phyloP scores from a whole-genome alignment of 306 rosid genomes.

The Prunus davidiana region DNA sequence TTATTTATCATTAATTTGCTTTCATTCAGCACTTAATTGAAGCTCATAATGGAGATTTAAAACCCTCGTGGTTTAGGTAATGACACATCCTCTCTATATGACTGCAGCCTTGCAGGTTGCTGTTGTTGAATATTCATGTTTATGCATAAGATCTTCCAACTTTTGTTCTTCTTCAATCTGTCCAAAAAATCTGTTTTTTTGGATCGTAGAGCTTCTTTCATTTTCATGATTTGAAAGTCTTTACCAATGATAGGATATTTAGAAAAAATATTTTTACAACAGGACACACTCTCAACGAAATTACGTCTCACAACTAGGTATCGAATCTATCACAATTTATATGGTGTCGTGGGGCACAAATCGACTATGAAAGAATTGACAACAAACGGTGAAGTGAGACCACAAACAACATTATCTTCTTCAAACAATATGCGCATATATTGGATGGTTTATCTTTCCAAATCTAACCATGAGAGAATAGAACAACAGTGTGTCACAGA shows the following conservation, averaged over 20 bases:
- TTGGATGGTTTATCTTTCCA: background rate
- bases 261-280: too few relatives aligned
- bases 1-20: background rate
- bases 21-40: background rate
- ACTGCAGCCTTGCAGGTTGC: too few relatives aligned
- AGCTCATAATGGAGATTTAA: background rate
- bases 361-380: too few relatives aligned
- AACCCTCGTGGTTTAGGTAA: too few relatives aligned
- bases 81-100: too few relatives aligned
- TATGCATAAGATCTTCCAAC: background rate
- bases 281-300: too few relatives aligned
- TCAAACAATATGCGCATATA: background rate
- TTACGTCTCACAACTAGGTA: too few relatives aligned
- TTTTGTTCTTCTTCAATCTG: background rate
- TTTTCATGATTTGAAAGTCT: background rate
- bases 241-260: too few relatives aligned
- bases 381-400: background rate
- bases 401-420: background rate
- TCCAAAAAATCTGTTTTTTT: background rate
- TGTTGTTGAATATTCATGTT: background rate
- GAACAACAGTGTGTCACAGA: too few relatives aligned
- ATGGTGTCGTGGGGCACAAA: too few relatives aligned
- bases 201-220: background rate
- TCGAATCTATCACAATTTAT: too few relatives aligned
- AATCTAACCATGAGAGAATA: too few relatives aligned